phyloP scores from a whole-genome alignment of 441 rosid species.

The Aleurites moluccanus region DNA sequence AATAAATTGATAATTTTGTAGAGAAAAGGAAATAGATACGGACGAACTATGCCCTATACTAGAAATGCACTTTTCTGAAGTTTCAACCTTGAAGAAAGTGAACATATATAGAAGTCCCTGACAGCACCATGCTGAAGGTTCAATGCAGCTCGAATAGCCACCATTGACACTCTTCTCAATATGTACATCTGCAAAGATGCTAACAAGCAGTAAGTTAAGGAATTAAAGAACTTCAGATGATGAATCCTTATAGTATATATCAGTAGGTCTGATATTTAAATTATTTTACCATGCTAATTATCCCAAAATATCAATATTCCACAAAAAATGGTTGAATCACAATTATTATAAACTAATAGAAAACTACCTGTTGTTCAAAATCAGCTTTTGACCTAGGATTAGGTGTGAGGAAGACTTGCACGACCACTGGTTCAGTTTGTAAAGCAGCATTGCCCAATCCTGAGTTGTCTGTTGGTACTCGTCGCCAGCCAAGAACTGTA shows the following conservation, averaged over 20 bases:
- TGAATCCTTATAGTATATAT: too few relatives aligned
- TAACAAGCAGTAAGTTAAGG: background rate
- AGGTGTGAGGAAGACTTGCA: conserved; percentile 93
- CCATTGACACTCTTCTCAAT: conserved; percentile 90
- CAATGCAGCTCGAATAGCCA: conserved; percentile 87
- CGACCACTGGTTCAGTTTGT: conserved; percentile 91
- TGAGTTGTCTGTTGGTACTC: conserved; percentile 88
- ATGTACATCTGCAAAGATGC: conserved; percentile 85
- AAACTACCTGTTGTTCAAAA: conserved; percentile 91
- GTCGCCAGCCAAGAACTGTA: conserved; percentile 92
- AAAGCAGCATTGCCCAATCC: conserved; percentile 86
- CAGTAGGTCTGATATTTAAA: background rate
- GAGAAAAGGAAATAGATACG: background rate
- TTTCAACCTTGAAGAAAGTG: conserved; percentile 89
- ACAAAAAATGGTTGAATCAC: background rate
- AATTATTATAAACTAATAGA: too few relatives aligned
- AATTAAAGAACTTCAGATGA: background rate
- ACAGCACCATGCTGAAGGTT: conserved; percentile 89
- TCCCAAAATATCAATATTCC: background rate
- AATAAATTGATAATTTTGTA: background rate
- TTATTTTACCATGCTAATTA: background rate
- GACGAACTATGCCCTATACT: background rate
- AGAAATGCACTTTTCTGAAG: background rate
- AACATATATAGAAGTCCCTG: conserved; percentile 95
- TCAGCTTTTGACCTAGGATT: conserved; percentile 71